These are phyloP conservation scores for Phytophthora melonis DNA, from an alignment of 352 stramenopile genomes.

Conservation along the genomic window DNA sequence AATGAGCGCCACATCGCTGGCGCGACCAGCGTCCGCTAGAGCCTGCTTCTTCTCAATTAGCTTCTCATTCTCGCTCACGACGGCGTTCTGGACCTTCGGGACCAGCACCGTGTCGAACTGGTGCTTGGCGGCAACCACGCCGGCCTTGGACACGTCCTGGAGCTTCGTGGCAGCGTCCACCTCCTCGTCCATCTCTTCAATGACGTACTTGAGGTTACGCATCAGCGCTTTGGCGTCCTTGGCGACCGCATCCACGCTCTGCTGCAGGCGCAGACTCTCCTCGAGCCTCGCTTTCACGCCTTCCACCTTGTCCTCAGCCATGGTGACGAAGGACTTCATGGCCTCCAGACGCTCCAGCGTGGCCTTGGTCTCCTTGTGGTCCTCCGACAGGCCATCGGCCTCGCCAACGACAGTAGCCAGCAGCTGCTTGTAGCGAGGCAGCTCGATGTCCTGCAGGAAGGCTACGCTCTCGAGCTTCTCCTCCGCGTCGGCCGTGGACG, in stretches of 20 bases:
- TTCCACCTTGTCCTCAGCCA: constrained; percentile 77
- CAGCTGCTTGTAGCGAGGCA: constrained; percentile 86
- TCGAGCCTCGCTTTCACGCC: constrained; percentile 66
- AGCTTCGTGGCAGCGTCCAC: constrained; percentile 81
- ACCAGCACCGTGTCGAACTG: constrained; percentile 77
- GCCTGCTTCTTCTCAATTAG: constrained; percentile 83
- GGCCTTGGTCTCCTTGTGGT: constrained; percentile 72
- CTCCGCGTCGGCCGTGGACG: constrained; percentile 73
- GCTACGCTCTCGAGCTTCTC: constrained; percentile 86
- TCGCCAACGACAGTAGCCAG: constrained; percentile 72
- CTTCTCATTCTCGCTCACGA: constrained; percentile 85
- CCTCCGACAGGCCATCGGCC: constrained; percentile 69
- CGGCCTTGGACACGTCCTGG: constrained; percentile 73
- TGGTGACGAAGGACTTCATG: constrained; percentile 81
- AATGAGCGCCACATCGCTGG: constrained; percentile 71
- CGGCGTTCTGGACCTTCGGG: constrained; percentile 74
- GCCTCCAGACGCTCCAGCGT: constrained; percentile 77
- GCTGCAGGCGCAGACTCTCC: constrained; percentile 65
- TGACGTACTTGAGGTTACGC: constrained; percentile 90
- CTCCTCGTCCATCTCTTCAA: constrained; percentile 91
- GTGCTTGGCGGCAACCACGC: constrained; percentile 70
- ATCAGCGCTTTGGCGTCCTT: constrained; percentile 90
- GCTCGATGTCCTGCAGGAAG: constrained; percentile 86
- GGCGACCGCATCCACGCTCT: constrained; percentile 82
- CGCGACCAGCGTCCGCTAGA: constrained; percentile 63